Percentiles rank a stretch among this genome's conserved stretches.
These are phyloP conservation scores for Cercophora sp. DNA, from an alignment of 495 filamentous ascomycete species.

Conservation along the genomic window DNA sequence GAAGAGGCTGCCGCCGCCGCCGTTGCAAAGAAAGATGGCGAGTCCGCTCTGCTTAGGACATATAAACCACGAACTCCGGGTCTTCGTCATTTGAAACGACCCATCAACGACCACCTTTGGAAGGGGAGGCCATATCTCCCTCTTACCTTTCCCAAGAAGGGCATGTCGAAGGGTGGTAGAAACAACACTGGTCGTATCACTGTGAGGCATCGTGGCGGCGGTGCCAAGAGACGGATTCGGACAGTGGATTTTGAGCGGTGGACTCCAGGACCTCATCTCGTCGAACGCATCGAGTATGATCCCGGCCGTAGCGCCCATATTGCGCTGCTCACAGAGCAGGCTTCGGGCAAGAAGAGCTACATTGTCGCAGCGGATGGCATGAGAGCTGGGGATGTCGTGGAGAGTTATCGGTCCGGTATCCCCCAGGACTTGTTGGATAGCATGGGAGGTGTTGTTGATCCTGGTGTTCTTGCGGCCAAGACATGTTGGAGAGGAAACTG, in stretches of 20 bases:
- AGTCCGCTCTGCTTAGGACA: slow-evolving; percentile 58
- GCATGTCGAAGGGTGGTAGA: slow-evolving; percentile 84
- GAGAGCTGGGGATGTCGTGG: slow-evolving; percentile 83
- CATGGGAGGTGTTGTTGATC: slow-evolving; percentile 89
- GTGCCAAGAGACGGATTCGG: slow-evolving; percentile 83
- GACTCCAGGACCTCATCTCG: slow-evolving; percentile 71
- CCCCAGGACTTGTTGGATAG: slow-evolving; percentile 76
- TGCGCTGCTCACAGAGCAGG: slow-evolving; percentile 71
- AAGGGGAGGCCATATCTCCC: slow-evolving; percentile 80
- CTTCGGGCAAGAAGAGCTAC: slow-evolving; percentile 69
- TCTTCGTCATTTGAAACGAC: slow-evolving; percentile 82
- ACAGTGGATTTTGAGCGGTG: slow-evolving; percentile 81
- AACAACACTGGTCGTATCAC: slow-evolving; percentile 83
- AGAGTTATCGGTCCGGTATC: slow-evolving; percentile 87
- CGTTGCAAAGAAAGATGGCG: slow-evolving; percentile 25
- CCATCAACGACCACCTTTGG: slow-evolving; percentile 94
- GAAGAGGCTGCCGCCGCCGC: slow-evolving; percentile 4
- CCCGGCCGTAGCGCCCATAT: slow-evolving; percentile 92
- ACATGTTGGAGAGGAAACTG: slow-evolving; percentile 95
- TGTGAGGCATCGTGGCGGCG: slow-evolving; percentile 86
- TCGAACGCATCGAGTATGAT: slow-evolving; percentile 94
- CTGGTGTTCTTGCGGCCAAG: slow-evolving; percentile 89
- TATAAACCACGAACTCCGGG: slow-evolving; percentile 96
- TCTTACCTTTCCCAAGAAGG: slow-evolving; percentile 86
- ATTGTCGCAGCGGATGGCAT: slow-evolving; percentile 91